Conservation (phyloP, 2,329 filamentous ascomycete species). For the Neonectria punicea region DNA sequence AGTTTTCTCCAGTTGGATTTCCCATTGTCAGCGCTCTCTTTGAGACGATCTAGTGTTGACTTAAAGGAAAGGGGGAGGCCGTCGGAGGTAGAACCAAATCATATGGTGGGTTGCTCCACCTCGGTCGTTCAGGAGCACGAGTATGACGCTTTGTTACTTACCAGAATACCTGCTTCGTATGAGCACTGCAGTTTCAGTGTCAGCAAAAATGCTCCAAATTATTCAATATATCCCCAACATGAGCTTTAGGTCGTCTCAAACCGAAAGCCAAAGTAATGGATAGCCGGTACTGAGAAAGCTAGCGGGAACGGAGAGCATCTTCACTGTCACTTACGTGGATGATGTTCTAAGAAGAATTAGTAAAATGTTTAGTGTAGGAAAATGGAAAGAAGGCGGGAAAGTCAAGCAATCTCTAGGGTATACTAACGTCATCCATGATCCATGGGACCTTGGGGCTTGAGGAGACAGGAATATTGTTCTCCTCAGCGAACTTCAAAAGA, state of each 20-base stretch:
- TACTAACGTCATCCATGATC: conserved; percentile 46
- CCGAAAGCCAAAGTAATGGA: not conserved
- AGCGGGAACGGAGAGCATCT: not conserved
- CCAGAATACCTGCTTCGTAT: not conserved
- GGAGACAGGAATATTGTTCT: conserved; percentile 76
- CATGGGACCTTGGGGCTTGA: conserved; percentile 79
- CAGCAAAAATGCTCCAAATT: not conserved
- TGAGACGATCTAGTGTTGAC: not conserved
- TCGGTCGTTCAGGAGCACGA: not conserved
- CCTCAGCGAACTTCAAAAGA: conserved; percentile 76
- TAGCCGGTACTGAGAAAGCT: not conserved
- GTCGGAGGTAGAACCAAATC: not conserved
- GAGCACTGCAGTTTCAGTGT: not conserved
- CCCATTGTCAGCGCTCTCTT: not conserved
- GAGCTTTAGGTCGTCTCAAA: not conserved
- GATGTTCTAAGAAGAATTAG: not conserved
- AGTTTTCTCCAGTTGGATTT: not conserved
- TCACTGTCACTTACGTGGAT: not conserved
- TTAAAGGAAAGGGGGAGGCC: not conserved
- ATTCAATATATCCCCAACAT: not conserved
- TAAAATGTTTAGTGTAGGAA: not conserved
- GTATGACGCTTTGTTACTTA: not conserved
- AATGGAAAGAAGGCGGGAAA: not conserved
- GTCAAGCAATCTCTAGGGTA: no score
- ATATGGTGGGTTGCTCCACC: not conserved